phyloP scores from a whole-genome alignment of 2,329 filamentous ascomycete genomes.

The Hypoxylon sp. region DNA sequence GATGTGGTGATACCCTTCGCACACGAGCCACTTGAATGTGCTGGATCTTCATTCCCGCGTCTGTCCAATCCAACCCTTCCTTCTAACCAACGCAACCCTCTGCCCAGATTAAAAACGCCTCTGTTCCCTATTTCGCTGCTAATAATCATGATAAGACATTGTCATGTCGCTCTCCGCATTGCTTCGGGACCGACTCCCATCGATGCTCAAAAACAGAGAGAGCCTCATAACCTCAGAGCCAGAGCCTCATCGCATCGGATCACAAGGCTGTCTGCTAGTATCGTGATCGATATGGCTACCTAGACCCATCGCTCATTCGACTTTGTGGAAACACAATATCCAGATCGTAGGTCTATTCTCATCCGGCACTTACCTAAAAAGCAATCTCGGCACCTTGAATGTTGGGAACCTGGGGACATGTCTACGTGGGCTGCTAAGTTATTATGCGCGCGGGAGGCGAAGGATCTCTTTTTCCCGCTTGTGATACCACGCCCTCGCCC shows the following conservation, averaged over 20 bases:
- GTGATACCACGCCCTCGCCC: constrained; percentile 23
- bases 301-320: constrained; percentile 8
- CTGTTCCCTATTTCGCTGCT: constrained; percentile 31
- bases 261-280: too few species aligned
- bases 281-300: constrained; percentile 16
- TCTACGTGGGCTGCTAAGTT: too few species aligned
- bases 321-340: constrained; percentile 8
- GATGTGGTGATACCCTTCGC: constrained; percentile 37
- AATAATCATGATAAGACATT: constrained; percentile 28
- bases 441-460: constrained; percentile 34
- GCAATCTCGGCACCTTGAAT: constrained; percentile 22
- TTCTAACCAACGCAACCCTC: constrained; percentile 21
- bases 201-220: constrained; percentile 15
- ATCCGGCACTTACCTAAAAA: constrained; percentile 17
- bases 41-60: constrained; percentile 33
- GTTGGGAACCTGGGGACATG: too few species aligned
- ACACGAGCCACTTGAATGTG: constrained; percentile 37
- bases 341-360: constrained; percentile 9
- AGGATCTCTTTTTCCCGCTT: constrained; percentile 27
- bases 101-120: constrained; percentile 32
- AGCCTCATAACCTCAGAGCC: too few species aligned
- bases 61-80: constrained; percentile 19
- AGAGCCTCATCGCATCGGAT: constrained; percentile 29
- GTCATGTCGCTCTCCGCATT: constrained; percentile 28
- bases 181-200: constrained; percentile 8